These are phyloP conservation scores for Moricandia arvensis DNA, from an alignment of 345 rosid genomes.

Conservation along the genomic window DNA sequence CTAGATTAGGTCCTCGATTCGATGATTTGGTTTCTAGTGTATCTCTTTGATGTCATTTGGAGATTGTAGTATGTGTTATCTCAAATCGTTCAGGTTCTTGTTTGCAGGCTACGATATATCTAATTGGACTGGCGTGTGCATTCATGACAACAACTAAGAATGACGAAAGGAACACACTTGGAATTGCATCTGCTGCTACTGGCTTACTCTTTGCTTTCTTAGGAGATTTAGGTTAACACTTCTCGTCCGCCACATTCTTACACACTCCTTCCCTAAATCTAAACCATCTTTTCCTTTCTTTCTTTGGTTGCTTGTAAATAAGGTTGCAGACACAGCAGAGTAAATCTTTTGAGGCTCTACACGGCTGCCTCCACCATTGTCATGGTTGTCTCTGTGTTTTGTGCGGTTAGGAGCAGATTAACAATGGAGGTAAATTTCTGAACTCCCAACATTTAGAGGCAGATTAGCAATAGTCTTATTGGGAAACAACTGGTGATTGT, in stretches of 20 bases:
- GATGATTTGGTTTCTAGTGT: neutral
- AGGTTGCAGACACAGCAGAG: constrained; percentile 65
- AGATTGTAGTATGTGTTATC: neutral
- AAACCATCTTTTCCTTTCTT: neutral
- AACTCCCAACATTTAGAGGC: neutral
- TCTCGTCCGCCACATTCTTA: neutral
- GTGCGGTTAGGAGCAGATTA: constrained; percentile 40
- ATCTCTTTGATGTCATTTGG: neutral
- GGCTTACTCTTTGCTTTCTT: constrained; percentile 49
- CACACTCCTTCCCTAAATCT: too few species aligned
- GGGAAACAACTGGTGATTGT: neutral
- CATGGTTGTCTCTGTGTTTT: constrained; percentile 38
- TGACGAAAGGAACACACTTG: constrained; percentile 29
- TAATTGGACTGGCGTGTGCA: constrained; percentile 39
- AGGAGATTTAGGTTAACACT: constrained; percentile 58
- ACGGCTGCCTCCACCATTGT: constrained; percentile 43
- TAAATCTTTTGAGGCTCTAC: constrained; percentile 48
- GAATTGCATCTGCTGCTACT: constrained; percentile 40
- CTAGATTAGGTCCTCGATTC: neutral
- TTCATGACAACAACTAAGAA: constrained; percentile 28
- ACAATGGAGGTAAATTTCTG: constrained; percentile 41
- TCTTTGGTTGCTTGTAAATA: neutral
- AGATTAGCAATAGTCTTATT: neutral
- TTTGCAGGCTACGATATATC: constrained; percentile 47
- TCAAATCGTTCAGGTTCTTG: too few species aligned